phyloP scores from a whole-genome alignment of 371 early-diverging fungal genomes.

The Mucor ambiguus region DNA sequence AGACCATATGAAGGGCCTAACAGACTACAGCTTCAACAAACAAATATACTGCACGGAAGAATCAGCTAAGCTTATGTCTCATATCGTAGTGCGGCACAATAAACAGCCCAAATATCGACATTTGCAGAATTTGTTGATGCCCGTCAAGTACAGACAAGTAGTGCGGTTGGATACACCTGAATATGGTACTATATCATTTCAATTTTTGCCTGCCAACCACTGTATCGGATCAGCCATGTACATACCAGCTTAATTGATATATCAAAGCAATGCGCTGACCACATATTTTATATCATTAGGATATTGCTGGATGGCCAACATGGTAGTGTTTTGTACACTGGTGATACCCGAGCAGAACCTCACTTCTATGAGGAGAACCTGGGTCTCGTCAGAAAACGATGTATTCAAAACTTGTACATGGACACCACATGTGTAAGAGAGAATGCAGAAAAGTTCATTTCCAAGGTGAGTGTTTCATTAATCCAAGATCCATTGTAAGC shows the following conservation, averaged over 20 bases:
- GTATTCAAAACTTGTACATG: constrained; percentile 42
- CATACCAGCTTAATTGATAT: background rate
- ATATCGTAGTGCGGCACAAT: constrained; percentile 16
- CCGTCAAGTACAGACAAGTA: constrained; percentile 15
- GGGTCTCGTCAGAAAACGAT: constrained; percentile 13
- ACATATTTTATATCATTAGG: constrained; percentile 16
- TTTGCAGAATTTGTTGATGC: constrained; percentile 26
- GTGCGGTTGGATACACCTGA: constrained; percentile 24
- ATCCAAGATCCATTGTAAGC: background rate
- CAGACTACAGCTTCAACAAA: constrained; percentile 22
- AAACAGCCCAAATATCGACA: constrained; percentile 19
- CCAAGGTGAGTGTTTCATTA: constrained; percentile 26
- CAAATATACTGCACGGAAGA: constrained; percentile 39
- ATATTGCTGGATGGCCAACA: constrained; percentile 42
- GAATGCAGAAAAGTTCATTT: constrained; percentile 29
- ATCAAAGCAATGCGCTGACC: background rate
- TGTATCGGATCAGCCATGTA: constrained; percentile 53
- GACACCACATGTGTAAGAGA: constrained; percentile 45
- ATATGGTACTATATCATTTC: constrained; percentile 27
- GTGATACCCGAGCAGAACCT: constrained; percentile 43
- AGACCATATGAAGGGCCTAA: constrained; percentile 43
- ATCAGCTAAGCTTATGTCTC: constrained; percentile 36
- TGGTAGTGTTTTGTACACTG: constrained; percentile 46
- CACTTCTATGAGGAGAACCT: constrained; percentile 25
- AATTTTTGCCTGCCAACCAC: constrained; percentile 45